Conservation (phyloP, 208 protist genomes). For the Wallacemonas sp. region DNA sequence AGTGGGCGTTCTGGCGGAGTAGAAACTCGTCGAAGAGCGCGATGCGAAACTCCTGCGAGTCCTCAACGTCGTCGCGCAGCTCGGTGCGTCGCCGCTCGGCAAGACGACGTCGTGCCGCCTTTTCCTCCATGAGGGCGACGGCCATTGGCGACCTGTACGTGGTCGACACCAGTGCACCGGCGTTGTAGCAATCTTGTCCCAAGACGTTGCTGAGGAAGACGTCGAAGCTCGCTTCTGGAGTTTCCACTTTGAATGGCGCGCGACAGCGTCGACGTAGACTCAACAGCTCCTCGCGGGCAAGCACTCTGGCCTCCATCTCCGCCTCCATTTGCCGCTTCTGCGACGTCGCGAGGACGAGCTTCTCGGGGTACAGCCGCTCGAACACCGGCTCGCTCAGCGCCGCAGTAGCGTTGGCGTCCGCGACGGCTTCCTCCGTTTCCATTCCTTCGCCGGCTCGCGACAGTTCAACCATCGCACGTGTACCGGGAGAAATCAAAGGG, state of each 20-base stretch:
- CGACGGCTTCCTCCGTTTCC: background rate
- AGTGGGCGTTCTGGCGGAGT: slow-evolving; percentile 64
- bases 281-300: slow-evolving; percentile 43
- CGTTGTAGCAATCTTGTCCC: slow-evolving; percentile 18
- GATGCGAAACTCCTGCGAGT: slow-evolving; percentile 33
- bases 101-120: background rate
- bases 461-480: slow-evolving; percentile 39
- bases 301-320: slow-evolving; percentile 26
- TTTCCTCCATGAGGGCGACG: slow-evolving; percentile 33
- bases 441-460: slow-evolving; percentile 10
- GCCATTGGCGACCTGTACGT: slow-evolving; percentile 67
- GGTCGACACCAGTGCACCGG: slow-evolving; percentile 31
- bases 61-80: slow-evolving; percentile 9
- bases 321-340: slow-evolving; percentile 27
- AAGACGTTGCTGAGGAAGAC: slow-evolving; percentile 63
- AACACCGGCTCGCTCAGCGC: slow-evolving; percentile 34
- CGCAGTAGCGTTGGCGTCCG: background rate
- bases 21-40: slow-evolving; percentile 80
- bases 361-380: slow-evolving; percentile 63
- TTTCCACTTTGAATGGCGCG: slow-evolving; percentile 12
- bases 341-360: slow-evolving; percentile 21
- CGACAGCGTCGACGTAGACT: slow-evolving; percentile 37
- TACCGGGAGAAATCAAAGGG: slow-evolving; percentile 57
- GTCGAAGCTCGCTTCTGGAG: slow-evolving; percentile 27
- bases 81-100: background rate